These are phyloP conservation scores for Colletotrichum sp. DNA, from an alignment of 2,329 filamentous ascomycete genomes.

Conservation along the genomic window DNA sequence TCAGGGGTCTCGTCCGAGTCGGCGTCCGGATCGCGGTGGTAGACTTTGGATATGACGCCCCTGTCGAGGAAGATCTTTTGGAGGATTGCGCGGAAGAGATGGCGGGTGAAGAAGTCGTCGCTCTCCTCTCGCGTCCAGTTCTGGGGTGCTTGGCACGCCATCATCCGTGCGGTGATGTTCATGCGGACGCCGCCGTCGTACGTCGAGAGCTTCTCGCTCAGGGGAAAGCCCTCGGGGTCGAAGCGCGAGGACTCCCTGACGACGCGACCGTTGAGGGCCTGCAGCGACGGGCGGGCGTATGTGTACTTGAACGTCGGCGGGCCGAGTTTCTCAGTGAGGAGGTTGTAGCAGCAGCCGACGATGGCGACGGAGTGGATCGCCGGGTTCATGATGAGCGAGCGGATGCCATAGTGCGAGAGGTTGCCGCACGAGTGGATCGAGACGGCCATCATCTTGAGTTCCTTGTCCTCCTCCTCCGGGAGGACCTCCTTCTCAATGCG, in stretches of 20 bases:
- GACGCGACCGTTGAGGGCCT: conserved; percentile 73
- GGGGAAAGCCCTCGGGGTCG: conserved; percentile 92
- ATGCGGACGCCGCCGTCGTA: conserved; percentile 74
- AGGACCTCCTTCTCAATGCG: conserved; percentile 57
- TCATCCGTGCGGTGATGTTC: conserved; percentile 97
- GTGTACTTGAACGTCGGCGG: conserved; percentile 88
- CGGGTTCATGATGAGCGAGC: conserved; percentile 83
- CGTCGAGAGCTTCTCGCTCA: conserved; percentile 74
- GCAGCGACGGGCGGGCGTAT: conserved; percentile 71
- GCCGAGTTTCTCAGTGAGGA: conserved; percentile 87
- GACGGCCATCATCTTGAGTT: conserved; percentile 77
- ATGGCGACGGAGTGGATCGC: conserved; percentile 90
- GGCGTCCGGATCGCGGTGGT: conserved; percentile 38
- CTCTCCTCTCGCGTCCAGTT: conserved; percentile 90
- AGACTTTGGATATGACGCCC: conserved; percentile 72
- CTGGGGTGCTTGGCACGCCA: conserved; percentile 93
- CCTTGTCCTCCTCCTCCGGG: conserved; percentile 29
- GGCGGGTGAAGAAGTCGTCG: conserved; percentile 86
- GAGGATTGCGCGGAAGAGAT: conserved; percentile 89
- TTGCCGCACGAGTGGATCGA: conserved; percentile 98
- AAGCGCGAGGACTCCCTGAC: conserved; percentile 71
- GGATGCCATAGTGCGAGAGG: conserved; percentile 91
- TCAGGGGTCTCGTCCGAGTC: conserved; percentile 29
- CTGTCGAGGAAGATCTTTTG: conserved; percentile 92
- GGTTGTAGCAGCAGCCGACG: conserved; percentile 97